These are phyloP conservation scores for Pseudomicrostroma phylloplanum DNA, from an alignment of 1,284 basidiomycete species.

Conservation along the genomic window DNA sequence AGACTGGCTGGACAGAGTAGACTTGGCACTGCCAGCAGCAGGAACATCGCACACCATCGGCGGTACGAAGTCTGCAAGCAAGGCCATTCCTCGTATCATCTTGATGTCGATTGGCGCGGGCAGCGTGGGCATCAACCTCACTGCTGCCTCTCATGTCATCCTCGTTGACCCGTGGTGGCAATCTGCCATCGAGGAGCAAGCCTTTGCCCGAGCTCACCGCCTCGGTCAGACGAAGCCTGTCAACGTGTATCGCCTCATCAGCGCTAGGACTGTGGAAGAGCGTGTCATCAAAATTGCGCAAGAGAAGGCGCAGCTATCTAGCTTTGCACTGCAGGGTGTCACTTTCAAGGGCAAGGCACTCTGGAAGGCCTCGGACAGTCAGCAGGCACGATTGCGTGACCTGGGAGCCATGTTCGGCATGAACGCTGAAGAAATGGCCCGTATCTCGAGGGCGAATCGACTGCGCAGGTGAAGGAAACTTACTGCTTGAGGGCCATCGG, in stretches of 20 bases:
- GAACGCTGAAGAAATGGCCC: neutral
- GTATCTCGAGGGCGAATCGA: too few relatives aligned
- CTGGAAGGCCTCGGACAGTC: neutral
- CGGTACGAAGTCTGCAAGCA: constrained; percentile 18
- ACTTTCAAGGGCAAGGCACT: constrained; percentile 5
- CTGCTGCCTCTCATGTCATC: constrained; percentile 79
- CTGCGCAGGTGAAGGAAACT: too few relatives aligned
- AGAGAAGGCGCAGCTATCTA: constrained; percentile 66
- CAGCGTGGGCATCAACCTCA: constrained; percentile 75
- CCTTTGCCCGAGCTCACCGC: constrained; percentile 68
- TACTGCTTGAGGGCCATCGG: too few relatives aligned
- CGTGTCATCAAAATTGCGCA: constrained; percentile 75
- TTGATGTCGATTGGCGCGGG: constrained; percentile 70
- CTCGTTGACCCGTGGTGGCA: constrained; percentile 71
- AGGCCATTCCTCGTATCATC: constrained; percentile 66
- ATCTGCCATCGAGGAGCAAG: constrained; percentile 79
- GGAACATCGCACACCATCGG: too few relatives aligned
- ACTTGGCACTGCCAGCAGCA: constrained; percentile 16
- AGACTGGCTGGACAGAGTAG: neutral
- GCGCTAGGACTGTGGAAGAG: constrained; percentile 73
- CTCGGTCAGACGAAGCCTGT: constrained; percentile 53
- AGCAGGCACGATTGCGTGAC: neutral
- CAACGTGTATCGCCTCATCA: constrained; percentile 78
- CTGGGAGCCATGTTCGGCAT: neutral
- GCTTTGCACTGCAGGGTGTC: constrained; percentile 55